Conservation (phyloP, 2,329 filamentous ascomycete genomes). For the Orbilia oligospora region DNA sequence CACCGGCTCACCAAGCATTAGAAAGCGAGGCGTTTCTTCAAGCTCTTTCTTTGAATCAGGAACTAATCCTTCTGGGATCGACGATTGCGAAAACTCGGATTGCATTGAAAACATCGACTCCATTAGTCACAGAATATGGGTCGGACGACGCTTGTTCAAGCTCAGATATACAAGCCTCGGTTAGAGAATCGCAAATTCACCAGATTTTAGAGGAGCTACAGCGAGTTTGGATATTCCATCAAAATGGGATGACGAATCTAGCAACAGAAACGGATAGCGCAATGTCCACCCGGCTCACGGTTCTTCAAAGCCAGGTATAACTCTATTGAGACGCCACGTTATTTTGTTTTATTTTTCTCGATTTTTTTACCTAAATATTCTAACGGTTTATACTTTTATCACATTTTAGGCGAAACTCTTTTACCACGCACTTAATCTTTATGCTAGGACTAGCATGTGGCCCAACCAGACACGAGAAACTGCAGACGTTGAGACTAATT, state of each 20-base stretch:
- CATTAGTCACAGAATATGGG: constrained; percentile 61
- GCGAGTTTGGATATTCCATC: constrained; percentile 54
- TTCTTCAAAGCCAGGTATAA: constrained; percentile 66
- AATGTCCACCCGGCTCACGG: constrained; percentile 61
- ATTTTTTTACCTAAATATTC: constrained; percentile 64
- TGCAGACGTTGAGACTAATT: constrained; percentile 69
- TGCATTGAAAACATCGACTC: constrained; percentile 39
- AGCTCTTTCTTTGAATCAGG: constrained; percentile 61
- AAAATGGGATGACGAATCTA: constrained; percentile 56
- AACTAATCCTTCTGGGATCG: constrained; percentile 62
- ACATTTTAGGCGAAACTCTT: constrained; percentile 67
- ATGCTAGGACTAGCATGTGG: constrained; percentile 72
- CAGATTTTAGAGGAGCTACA: constrained; percentile 54
- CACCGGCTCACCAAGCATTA: constrained; percentile 65
- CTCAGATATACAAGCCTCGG: constrained; percentile 49
- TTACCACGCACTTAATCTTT: constrained; percentile 71
- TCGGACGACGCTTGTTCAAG: constrained; percentile 50
- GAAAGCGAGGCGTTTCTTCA: constrained; percentile 66
- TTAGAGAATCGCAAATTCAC: constrained; percentile 50
- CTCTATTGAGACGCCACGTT: constrained; percentile 65
- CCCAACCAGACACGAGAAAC: constrained; percentile 69
- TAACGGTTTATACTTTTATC: constrained; percentile 52
- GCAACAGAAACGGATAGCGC: constrained; percentile 54
- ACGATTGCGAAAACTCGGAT: constrained; percentile 53
- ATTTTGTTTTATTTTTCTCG: constrained; percentile 62